Evolutionary conservation across 2,329 filamentous ascomycete genomes (phyloP).

Genomic region (Ustulina deusta): DNA sequence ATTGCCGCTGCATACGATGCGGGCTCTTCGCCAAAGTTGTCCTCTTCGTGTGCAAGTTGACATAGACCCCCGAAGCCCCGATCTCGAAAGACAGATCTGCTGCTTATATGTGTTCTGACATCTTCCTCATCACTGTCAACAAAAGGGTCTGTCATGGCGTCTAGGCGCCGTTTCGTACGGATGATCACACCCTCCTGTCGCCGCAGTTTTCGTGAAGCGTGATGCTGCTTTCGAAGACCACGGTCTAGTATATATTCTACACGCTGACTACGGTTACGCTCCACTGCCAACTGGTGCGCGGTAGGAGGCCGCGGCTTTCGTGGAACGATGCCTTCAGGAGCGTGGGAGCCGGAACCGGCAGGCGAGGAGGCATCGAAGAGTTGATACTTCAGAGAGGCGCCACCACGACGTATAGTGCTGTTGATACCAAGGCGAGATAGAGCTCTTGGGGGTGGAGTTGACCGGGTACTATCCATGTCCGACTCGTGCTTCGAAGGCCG

Average conservation of each 20-base stretch:
- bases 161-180: slow-evolving; percentile 73
- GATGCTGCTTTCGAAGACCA: slow-evolving; percentile 75
- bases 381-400: slow-evolving; percentile 68
- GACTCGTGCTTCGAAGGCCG: slow-evolving; percentile 72
- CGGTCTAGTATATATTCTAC: slow-evolving; percentile 86
- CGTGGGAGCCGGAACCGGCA: slow-evolving; percentile 62
- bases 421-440: slow-evolving; percentile 53
- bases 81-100: slow-evolving; percentile 62
- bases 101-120: slow-evolving; percentile 48
- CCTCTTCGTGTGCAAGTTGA: slow-evolving; percentile 70
- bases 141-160: slow-evolving; percentile 66
- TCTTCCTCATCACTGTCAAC: slow-evolving; percentile 73
- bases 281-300: slow-evolving; percentile 84
- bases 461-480: slow-evolving; percentile 65
- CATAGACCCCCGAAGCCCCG: slow-evolving; percentile 73
- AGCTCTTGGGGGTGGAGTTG: slow-evolving; percentile 62
- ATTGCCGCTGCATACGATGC: slow-evolving; percentile 74
- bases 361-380: slow-evolving; percentile 72
- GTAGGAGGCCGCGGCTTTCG: slow-evolving; percentile 80
- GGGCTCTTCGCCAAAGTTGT: slow-evolving; percentile 83
- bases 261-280: slow-evolving; percentile 80
- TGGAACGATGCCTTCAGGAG: slow-evolving; percentile 65
- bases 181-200: slow-evolving; percentile 74
- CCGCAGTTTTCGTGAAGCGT: slow-evolving; percentile 70
- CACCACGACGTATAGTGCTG: slow-evolving; percentile 57